phyloP scores from a whole-genome alignment of 2,329 filamentous ascomycete species.

The Sarocladium strictum region DNA sequence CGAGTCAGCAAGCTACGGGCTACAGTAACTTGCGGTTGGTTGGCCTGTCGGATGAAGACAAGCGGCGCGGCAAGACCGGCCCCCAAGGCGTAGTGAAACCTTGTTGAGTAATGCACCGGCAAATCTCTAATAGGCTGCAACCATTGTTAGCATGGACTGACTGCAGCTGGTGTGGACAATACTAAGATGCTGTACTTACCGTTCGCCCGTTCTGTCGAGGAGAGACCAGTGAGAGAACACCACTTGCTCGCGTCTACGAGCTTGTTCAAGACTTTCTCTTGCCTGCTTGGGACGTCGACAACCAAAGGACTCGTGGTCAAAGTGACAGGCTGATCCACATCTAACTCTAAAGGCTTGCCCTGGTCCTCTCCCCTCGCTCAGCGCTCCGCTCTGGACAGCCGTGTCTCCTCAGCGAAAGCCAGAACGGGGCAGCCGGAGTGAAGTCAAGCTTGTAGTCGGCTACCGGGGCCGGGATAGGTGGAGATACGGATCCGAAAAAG shows the following conservation, averaged over 20 bases:
- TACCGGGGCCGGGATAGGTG: conserved; percentile 1
- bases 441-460: neutral
- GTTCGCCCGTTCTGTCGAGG: conserved; percentile 1
- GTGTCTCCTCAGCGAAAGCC: neutral
- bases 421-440: neutral
- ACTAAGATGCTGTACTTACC: neutral
- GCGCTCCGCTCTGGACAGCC: neutral
- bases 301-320: too few species aligned
- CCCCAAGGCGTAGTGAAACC: conserved; percentile 5
- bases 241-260: neutral
- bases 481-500: conserved; percentile 7
- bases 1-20: conserved; percentile 3
- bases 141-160: neutral
- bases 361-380: neutral
- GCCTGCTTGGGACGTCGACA: neutral
- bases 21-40: conserved; percentile 3
- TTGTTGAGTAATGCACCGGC: neutral
- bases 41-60: neutral
- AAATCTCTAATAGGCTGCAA: neutral
- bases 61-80: neutral
- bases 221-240: neutral
- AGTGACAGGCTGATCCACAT: neutral
- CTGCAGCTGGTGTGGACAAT: neutral
- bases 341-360: neutral
- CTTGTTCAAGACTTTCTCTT: neutral